phyloP scores from a whole-genome alignment of 208 protist genomes.

The Trypanosoma cruzi region DNA sequence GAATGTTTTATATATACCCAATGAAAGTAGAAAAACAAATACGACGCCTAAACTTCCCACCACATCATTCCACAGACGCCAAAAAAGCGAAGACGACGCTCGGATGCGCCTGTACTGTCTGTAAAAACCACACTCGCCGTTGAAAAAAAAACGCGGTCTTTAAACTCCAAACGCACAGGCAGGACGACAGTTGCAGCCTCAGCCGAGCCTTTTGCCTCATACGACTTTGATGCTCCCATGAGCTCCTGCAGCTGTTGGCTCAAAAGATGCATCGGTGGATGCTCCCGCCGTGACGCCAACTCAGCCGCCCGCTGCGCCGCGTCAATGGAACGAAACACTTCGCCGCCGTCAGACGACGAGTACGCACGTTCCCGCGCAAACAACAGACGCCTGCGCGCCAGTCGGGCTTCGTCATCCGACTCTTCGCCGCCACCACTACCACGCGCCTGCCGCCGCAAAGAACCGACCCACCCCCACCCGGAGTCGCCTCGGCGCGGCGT shows the following conservation, averaged over 20 bases:
- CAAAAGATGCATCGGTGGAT: slow-evolving; percentile 63
- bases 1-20: background rate
- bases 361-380: slow-evolving; percentile 53
- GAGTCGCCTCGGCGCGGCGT: no score
- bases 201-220: background rate
- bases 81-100: slow-evolving; percentile 46
- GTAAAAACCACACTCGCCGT: slow-evolving; percentile 43
- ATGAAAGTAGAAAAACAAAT: slow-evolving; percentile 9
- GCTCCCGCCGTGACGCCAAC: slow-evolving; percentile 27
- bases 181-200: slow-evolving; percentile 2
- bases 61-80: slow-evolving; percentile 74
- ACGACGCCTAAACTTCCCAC: slow-evolving; percentile 27
- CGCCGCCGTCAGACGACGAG: slow-evolving; percentile 31
- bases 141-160: slow-evolving; percentile 48
- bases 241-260: slow-evolving; percentile 48
- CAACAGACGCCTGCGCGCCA: slow-evolving; percentile 45
- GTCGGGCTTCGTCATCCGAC: slow-evolving; percentile 44
- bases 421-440: slow-evolving; percentile 11
- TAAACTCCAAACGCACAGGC: slow-evolving; percentile 49
- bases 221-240: slow-evolving; percentile 25
- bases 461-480: background rate
- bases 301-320: slow-evolving; percentile 33
- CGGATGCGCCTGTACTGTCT: slow-evolving; percentile 20
- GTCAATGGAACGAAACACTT: slow-evolving; percentile 38
- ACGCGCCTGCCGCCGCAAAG: background rate